Conservation (phyloP, 805 yeast genomes). For the Hanseniaspora jakobsenii region DNA sequence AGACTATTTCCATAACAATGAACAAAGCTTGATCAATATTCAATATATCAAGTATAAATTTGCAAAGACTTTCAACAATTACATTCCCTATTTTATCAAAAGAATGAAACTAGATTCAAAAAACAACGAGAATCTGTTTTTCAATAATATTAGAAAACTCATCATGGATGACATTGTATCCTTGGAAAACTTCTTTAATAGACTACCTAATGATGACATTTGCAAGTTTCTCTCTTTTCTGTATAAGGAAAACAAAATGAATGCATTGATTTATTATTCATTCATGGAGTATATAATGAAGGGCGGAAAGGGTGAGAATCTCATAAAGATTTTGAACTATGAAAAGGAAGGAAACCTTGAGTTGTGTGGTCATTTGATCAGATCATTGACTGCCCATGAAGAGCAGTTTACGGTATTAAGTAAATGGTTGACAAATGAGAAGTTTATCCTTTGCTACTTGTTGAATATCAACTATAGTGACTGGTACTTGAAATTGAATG, state of each 20-base stretch:
- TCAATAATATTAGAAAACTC: background rate
- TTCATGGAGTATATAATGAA: background rate
- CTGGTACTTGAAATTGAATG: slow-evolving; percentile 6
- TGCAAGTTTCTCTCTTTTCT: background rate
- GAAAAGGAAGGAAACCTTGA: background rate
- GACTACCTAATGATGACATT: slow-evolving; percentile 4
- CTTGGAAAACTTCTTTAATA: background rate
- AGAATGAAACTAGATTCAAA: slow-evolving; percentile 13
- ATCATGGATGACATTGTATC: slow-evolving; percentile 5
- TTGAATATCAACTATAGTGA: slow-evolving; percentile 5
- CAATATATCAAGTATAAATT: slow-evolving; percentile 2
- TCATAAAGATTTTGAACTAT: background rate
- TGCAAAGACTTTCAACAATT: slow-evolving; percentile 11
- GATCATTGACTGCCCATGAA: background rate
- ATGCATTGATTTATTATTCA: background rate
- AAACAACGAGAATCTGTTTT: background rate
- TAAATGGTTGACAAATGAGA: slow-evolving; percentile 10
- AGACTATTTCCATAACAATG: slow-evolving; percentile 2
- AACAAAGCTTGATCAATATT: slow-evolving; percentile 1
- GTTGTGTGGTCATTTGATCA: background rate
- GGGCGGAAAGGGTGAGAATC: background rate
- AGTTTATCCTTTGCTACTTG: background rate
- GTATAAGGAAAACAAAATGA: background rate
- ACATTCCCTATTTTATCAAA: slow-evolving; percentile 12
- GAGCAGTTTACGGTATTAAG: background rate